A percentile compares a stretch with the other conserved stretches of the same genome.
These are phyloP conservation scores for Phytophthora pluvialis DNA, from an alignment of 352 stramenopile species.

Conservation along the genomic window DNA sequence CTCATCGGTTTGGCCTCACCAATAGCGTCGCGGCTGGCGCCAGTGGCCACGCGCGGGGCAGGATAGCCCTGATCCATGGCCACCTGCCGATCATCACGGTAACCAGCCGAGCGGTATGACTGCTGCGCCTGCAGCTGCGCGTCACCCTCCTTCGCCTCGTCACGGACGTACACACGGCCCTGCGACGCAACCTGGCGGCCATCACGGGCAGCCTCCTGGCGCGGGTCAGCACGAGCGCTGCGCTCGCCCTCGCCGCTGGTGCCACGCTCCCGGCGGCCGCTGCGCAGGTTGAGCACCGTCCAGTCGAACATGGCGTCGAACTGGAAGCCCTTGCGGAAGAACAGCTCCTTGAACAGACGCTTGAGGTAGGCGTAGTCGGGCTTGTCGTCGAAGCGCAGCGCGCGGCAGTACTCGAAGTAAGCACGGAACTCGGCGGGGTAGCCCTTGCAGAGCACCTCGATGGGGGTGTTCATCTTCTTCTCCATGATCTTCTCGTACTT, in stretches of 20 bases:
- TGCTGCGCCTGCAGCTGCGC: constrained; percentile 50
- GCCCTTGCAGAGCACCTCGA: constrained; percentile 93
- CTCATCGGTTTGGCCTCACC: constrained; percentile 75
- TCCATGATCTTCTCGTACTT: constrained; percentile 99
- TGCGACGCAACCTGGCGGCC: constrained; percentile 62
- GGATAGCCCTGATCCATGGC: constrained; percentile 61
- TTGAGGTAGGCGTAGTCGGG: constrained; percentile 92
- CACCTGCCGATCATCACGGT: constrained; percentile 59
- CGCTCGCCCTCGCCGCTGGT: constrained; percentile 70
- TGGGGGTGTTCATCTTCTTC: constrained; percentile 97
- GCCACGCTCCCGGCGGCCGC: constrained; percentile 66
- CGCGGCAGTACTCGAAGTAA: constrained; percentile 96
- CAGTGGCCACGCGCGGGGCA: constrained; percentile 67
- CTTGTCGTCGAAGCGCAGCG: constrained; percentile 89
- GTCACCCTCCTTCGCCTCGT: constrained; percentile 72
- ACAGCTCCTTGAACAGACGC: constrained; percentile 98
- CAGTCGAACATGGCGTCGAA: constrained; percentile 99
- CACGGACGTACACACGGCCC: constrained; percentile 67
- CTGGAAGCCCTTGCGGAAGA: constrained; percentile 98
- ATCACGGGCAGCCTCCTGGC: constrained; percentile 54
- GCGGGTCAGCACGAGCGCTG: constrained; percentile 63
- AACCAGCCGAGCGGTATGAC: constrained; percentile 61
- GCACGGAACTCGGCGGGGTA: constrained; percentile 97
- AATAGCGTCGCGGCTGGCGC: constrained; percentile 59
- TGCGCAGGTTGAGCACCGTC: constrained; percentile 94